Evolutionary conservation across 352 stramenopile species (phyloP).

Genomic region (Pythium volutum): DNA sequence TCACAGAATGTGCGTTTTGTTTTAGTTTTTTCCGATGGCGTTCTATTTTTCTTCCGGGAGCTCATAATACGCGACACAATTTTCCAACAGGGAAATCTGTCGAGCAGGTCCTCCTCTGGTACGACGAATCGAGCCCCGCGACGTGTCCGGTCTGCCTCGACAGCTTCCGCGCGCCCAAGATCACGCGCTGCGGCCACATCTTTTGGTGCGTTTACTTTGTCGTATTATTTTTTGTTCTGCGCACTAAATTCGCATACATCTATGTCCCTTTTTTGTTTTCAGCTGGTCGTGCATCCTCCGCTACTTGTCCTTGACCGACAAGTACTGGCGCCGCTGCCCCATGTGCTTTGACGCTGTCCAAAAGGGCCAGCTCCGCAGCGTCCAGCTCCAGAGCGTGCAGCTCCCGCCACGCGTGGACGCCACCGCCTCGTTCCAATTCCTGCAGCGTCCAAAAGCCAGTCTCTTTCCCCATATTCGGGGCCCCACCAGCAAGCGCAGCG

Average conservation of each 20-base stretch:
- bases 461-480: slow-evolving; percentile 60
- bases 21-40: not conserved
- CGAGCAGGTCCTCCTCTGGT: slow-evolving; percentile 78
- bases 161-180: slow-evolving; percentile 72
- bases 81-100: slow-evolving; percentile 78
- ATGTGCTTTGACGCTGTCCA: slow-evolving; percentile 89
- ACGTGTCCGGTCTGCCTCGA: slow-evolving; percentile 83
- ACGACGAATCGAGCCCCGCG: slow-evolving; percentile 42
- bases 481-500: slow-evolving; percentile 6
- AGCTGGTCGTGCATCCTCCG: slow-evolving; percentile 84
- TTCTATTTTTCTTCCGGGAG: not conserved
- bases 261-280: not conserved
- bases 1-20: slow-evolving; percentile 70
- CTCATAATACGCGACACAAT: no score
- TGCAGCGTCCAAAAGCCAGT: slow-evolving; percentile 66
- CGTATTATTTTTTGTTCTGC: not conserved
- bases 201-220: slow-evolving; percentile 52
- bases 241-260: no score
- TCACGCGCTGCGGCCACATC: slow-evolving; percentile 84
- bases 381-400: slow-evolving; percentile 55
- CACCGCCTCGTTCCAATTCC: slow-evolving; percentile 64
- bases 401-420: slow-evolving; percentile 55
- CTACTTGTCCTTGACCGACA: slow-evolving; percentile 81
- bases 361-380: slow-evolving; percentile 75
- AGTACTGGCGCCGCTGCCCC: slow-evolving; percentile 84